Evolutionary conservation across 2,329 filamentous ascomycete genomes (phyloP).

Genomic region (Colletotrichum nymphaeae): DNA sequence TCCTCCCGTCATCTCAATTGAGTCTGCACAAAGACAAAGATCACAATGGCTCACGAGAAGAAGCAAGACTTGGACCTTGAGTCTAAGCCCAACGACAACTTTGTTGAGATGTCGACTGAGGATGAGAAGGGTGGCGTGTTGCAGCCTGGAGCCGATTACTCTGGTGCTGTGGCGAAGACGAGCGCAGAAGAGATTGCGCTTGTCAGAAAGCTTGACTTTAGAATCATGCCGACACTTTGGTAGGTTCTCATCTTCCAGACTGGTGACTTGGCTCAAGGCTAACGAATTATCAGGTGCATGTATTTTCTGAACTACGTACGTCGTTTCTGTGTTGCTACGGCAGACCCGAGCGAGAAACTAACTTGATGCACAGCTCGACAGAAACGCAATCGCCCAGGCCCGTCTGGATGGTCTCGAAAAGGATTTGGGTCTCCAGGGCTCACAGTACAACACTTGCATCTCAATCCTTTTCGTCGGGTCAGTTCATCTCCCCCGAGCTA

Average conservation of each 20-base stretch:
- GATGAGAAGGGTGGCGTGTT: conserved; percentile 41
- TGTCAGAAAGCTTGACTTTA: conserved; percentile 49
- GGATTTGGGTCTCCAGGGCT: conserved; percentile 59
- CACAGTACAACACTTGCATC: conserved; percentile 61
- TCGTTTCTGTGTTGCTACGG: accelerated
- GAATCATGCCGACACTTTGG: conserved; percentile 54
- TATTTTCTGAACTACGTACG: conserved; percentile 53
- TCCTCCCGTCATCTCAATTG: neutral
- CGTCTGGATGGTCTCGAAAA: conserved; percentile 63
- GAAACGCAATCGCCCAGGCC: conserved; percentile 68
- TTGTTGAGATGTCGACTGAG: conserved; percentile 38
- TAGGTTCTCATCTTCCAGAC: neutral
- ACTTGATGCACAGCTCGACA: conserved; percentile 50
- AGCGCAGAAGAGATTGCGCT: conserved; percentile 48
- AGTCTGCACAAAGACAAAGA: neutral
- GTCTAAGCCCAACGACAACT: conserved; percentile 39
- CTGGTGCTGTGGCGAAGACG: conserved; percentile 47
- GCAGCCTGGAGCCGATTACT: conserved; percentile 44
- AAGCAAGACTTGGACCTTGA: conserved; percentile 36
- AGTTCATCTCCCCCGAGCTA: conserved; percentile 9
- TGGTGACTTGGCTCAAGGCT: neutral
- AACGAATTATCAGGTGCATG: conserved; percentile 39
- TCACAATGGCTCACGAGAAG: conserved; percentile 19
- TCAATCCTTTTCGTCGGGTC: conserved; percentile 64
- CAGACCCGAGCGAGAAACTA: neutral